phyloP scores from a whole-genome alignment of 768 basidiomycete genomes.

The Ramaria sp. region DNA sequence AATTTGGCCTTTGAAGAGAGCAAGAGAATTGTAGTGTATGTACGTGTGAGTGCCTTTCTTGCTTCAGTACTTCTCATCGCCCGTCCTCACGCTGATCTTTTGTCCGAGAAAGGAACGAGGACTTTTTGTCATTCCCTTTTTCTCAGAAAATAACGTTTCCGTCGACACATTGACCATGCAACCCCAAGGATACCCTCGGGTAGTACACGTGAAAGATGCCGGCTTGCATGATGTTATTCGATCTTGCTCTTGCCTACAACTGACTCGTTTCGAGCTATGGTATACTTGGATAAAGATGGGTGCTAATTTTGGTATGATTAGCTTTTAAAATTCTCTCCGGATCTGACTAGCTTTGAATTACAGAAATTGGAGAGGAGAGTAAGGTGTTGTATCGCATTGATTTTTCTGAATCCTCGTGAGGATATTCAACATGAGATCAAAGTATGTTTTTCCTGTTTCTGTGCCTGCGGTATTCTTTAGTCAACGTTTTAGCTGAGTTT shows the following conservation, averaged over 20 bases:
- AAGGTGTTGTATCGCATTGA: slow-evolving; percentile 3
- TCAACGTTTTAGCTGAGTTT: too few relatives aligned
- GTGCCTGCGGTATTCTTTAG: too few relatives aligned
- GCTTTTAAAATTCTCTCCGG: not conserved
- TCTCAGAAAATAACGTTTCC: not conserved
- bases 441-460: too few relatives aligned
- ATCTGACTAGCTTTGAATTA: not conserved
- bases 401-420: not conserved
- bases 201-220: not conserved
- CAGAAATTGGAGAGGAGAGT: not conserved
- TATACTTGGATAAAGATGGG: slow-evolving; percentile 3
- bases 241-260: slow-evolving; percentile 6
- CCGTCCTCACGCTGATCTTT: not conserved
- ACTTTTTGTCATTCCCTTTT: slow-evolving; percentile 2
- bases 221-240: not conserved
- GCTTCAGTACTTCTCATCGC: not conserved
- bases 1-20: slow-evolving; percentile 20
- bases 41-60: not conserved
- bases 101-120: slow-evolving; percentile 3
- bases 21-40: slow-evolving; percentile 3
- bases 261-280: slow-evolving; percentile 4
- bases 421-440: too few relatives aligned
- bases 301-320: not conserved
- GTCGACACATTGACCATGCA: not conserved
- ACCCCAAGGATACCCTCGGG: not conserved